A percentile compares a stretch with the other conserved stretches of the same genome.
Evolutionary conservation across 2,329 filamentous ascomycete species (phyloP).

Genomic region (Cladobotryum mycophilum): DNA sequence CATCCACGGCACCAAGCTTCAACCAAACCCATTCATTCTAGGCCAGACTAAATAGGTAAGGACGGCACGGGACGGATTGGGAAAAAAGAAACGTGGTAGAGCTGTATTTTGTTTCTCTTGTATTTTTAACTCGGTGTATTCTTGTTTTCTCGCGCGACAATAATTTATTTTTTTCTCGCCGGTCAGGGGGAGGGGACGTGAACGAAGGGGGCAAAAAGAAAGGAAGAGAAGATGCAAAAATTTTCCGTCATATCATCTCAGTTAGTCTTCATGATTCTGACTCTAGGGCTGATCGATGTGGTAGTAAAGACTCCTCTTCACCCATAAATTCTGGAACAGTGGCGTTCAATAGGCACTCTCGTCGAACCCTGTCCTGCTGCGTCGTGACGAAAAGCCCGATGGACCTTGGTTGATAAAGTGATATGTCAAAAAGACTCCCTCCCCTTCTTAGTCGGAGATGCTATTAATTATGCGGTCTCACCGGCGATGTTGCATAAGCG

Average conservation of each 20-base stretch:
- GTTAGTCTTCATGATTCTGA: too few relatives aligned
- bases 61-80: neutral
- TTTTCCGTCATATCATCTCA: too few relatives aligned
- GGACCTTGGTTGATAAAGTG: neutral
- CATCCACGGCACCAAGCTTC: neutral
- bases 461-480: neutral
- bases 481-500: neutral
- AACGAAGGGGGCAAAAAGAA: too few relatives aligned
- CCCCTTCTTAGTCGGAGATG: neutral
- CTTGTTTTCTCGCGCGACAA: too few relatives aligned
- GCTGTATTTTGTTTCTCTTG: too few relatives aligned
- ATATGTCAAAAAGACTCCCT: neutral
- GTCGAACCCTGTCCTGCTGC: neutral
- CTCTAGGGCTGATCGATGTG: too few relatives aligned
- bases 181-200: too few relatives aligned
- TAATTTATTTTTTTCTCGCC: too few relatives aligned
- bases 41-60: neutral
- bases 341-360: neutral
- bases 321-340: neutral
- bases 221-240: too few relatives aligned
- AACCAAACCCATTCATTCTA: neutral
- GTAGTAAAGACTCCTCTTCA: neutral
- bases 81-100: neutral
- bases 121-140: too few relatives aligned
- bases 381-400: too few relatives aligned